These are phyloP conservation scores for Colletotrichum sp. DNA, from an alignment of 2,329 filamentous ascomycete species.

Conservation along the genomic window DNA sequence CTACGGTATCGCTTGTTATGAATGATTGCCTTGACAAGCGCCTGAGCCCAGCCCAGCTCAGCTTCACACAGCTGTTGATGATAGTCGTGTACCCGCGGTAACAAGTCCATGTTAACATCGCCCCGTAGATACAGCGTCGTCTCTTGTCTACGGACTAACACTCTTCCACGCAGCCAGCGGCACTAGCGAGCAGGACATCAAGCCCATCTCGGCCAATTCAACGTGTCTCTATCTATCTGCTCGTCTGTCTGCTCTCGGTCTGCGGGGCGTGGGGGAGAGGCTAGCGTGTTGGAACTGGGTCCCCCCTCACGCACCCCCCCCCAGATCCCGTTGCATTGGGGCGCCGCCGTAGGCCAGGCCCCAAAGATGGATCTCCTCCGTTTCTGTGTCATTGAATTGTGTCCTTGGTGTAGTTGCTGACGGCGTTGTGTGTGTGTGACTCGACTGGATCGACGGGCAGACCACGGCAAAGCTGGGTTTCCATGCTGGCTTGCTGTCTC, in stretches of 20 bases:
- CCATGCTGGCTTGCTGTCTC: not conserved
- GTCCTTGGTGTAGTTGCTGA: not conserved
- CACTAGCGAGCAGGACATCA: not conserved
- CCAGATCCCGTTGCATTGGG: conserved; percentile 15
- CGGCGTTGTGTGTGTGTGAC: not conserved
- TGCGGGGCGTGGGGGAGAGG: conserved; percentile 17
- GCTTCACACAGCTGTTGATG: not conserved
- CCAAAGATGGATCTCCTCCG: not conserved
- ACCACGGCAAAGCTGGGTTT: not conserved
- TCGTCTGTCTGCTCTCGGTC: not conserved
- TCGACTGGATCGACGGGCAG: not conserved
- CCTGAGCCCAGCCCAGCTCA: not conserved
- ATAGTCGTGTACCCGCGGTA: not conserved
- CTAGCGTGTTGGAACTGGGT: not conserved
- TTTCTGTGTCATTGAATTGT: conserved; percentile 22
- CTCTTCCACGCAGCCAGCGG: not conserved
- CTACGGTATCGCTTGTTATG: not conserved
- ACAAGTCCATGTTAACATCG: rapidly evolving
- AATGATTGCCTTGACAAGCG: not conserved
- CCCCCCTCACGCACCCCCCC: not conserved
- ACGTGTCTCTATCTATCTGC: not conserved
- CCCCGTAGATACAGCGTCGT: not conserved
- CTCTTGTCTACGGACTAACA: not conserved
- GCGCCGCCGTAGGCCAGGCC: not conserved
- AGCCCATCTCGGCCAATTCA: not conserved